Conservation (phyloP, 371 early-diverging fungal species). For the Syncephalastrum sp. region DNA sequence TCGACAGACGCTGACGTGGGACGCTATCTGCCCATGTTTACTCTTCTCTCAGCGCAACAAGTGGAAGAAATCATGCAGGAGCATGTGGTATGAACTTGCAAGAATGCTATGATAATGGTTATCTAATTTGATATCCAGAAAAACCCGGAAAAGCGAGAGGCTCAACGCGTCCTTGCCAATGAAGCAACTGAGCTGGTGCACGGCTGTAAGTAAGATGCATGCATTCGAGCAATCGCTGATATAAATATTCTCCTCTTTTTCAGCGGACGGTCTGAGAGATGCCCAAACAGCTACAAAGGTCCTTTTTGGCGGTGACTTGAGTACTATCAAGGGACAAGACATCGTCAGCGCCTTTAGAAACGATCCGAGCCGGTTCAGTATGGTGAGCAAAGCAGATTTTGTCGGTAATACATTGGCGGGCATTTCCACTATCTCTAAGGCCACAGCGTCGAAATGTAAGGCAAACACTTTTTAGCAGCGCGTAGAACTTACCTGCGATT, state of each 20-base stretch:
- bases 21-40: conserved; percentile 76
- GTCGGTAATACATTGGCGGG: conserved; percentile 52
- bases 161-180: conserved; percentile 75
- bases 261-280: conserved; percentile 56
- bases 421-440: conserved; percentile 59
- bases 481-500: not conserved
- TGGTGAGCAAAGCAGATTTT: conserved; percentile 26
- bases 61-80: conserved; percentile 61
- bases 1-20: conserved; percentile 81
- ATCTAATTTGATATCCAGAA: conserved; percentile 14
- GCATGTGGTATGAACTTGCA: conserved; percentile 50
- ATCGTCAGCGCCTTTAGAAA: conserved; percentile 72
- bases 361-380: conserved; percentile 54
- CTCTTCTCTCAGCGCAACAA: conserved; percentile 63
- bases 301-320: conserved; percentile 61
- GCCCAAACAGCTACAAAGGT: conserved; percentile 72
- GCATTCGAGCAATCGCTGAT: not conserved
- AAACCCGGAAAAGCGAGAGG: conserved; percentile 67
- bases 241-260: conserved; percentile 1
- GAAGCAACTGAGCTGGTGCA: conserved; percentile 91
- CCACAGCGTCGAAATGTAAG: conserved; percentile 72
- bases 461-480: not conserved
- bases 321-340: conserved; percentile 48
- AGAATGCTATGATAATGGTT: not conserved
- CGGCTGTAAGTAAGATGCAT: conserved; percentile 55